Base-by-base conservation (phyloP, 164 flowering plant genomes). In the Euptelea pleiosperma region DNA sequence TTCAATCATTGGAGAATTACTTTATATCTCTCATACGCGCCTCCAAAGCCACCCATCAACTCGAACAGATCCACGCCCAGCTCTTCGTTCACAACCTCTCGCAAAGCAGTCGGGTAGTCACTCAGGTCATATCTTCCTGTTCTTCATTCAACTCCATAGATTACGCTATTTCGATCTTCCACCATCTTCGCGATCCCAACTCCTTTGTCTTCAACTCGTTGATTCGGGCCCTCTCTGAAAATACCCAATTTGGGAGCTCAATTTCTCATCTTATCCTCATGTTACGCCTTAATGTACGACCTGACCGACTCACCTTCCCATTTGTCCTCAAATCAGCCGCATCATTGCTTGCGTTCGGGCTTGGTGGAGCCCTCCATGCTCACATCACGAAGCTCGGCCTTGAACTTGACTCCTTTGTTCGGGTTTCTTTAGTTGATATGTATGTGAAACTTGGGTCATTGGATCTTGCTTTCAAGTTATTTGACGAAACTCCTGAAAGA, bases 361-460 rank as follows among this genome's bases (percentile, higher is more conserved):
- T 65, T 15, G 75, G 75, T 34, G 52, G 25, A 11, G 33, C 26
- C 30, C 22, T 79, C 11, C 79, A 82, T 75, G 54, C 72, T 11
- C 42, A 41, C 14, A 39, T 60, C 29, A 11, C 64, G 67, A 79
- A 68, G 58, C 44, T 41, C 25, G 78, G 86, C 21, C 41, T 77
- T 44, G 78, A 75, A 39, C 58, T 61, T 40, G 78, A 77, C 42
- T 50, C 68, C 8, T 77, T 79, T 62, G 78, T 79, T 46, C 49
- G 78, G 35, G 65, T 71, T 55, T 73, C 70, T 6, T 65, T 81
- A 72, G 75, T 73, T 26, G 81, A 78, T 15, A 73, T 75, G 81
- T 78, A 81, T 56, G 76, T 66, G 44, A 74, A 81, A 52, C 37
- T 72, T n/a, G 70, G 55, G 29, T 36, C 34, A 25, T 33, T 74